A percentile compares a stretch with the other conserved stretches of the same genome.
Conservation (phyloP, 2,329 filamentous ascomycete species). For the Graphium sp. region DNA sequence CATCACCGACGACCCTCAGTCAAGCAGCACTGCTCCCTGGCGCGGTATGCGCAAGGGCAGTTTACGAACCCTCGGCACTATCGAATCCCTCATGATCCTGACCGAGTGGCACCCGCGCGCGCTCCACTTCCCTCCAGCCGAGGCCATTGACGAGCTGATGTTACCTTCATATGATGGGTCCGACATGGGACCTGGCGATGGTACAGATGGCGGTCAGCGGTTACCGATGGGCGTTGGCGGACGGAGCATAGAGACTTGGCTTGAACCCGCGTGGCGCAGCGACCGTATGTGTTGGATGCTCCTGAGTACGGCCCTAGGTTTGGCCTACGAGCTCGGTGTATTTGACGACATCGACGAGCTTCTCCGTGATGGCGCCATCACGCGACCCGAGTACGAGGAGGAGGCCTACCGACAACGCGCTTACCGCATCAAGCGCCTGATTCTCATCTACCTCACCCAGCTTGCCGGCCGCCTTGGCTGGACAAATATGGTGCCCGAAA, state of each 20-base stretch:
- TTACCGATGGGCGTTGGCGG: constrained; percentile 47
- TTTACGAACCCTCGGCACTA: constrained; percentile 76
- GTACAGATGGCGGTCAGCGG: constrained; percentile 18
- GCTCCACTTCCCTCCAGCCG: constrained; percentile 79
- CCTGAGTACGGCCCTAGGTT: constrained; percentile 72
- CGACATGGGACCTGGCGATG: constrained; percentile 24
- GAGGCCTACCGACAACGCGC: constrained; percentile 62
- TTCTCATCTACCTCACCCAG: constrained; percentile 84
- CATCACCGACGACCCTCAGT: constrained; percentile 36
- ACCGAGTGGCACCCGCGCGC: constrained; percentile 96
- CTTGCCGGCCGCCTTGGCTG: constrained; percentile 84
- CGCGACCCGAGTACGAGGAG: constrained; percentile 53
- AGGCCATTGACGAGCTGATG: constrained; percentile 53
- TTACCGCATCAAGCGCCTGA: constrained; percentile 65
- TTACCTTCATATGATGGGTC: constrained; percentile 40
- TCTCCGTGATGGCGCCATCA: constrained; percentile 39
- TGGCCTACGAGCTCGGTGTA: constrained; percentile 87
- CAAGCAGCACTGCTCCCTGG: constrained; percentile 54
- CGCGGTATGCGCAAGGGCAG: constrained; percentile 59
- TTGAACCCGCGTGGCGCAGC: constrained; percentile 87
- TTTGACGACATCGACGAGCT: constrained; percentile 78
- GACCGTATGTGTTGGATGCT: constrained; percentile 98
- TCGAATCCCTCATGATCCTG: constrained; percentile 83
- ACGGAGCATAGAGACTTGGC: constrained; percentile 81
- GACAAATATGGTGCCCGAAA: constrained; percentile 79